phyloP scores from a whole-genome alignment of 495 filamentous ascomycete species.

The Cryomyces antarcticus region DNA sequence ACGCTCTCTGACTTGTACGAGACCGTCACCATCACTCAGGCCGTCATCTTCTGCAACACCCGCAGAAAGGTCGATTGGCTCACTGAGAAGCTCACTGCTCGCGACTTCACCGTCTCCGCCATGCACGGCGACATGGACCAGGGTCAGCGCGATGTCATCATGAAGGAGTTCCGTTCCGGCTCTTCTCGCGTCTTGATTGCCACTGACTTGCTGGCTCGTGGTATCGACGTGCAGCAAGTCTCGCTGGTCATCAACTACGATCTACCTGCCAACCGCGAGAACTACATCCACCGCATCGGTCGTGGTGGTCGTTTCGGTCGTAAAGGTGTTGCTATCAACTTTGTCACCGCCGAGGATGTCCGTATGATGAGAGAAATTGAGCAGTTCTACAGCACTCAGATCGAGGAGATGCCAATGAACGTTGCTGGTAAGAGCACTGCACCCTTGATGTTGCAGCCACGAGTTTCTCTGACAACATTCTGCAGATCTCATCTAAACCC shows the following conservation, averaged over 20 bases:
- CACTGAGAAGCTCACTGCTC: conserved; percentile 92
- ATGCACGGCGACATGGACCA: conserved; percentile 99
- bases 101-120: conserved; percentile 95
- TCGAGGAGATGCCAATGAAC: conserved; percentile 79
- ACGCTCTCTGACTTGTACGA: conserved; percentile 98
- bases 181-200: conserved; percentile 96
- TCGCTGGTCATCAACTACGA: conserved; percentile 99
- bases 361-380: conserved; percentile 98
- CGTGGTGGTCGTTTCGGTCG: conserved; percentile 97
- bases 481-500: conserved; percentile 15
- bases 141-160: conserved; percentile 90
- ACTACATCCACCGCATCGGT: conserved; percentile 99
- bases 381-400: conserved; percentile 59
- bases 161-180: conserved; percentile 98
- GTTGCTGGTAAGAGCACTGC: conserved; percentile 31
- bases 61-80: conserved; percentile 99
- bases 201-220: conserved; percentile 90
- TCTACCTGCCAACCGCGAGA: conserved; percentile 93
- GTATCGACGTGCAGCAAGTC: conserved; percentile 99
- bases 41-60: conserved; percentile 99
- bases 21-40: conserved; percentile 96
- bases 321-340: conserved; percentile 99
- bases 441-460: not conserved
- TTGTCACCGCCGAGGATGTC: conserved; percentile 96
- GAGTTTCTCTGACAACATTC: conserved; percentile 1